These are phyloP conservation scores for Xylariaceae sp. DNA, from an alignment of 2,329 filamentous ascomycete genomes.

Conservation along the genomic window DNA sequence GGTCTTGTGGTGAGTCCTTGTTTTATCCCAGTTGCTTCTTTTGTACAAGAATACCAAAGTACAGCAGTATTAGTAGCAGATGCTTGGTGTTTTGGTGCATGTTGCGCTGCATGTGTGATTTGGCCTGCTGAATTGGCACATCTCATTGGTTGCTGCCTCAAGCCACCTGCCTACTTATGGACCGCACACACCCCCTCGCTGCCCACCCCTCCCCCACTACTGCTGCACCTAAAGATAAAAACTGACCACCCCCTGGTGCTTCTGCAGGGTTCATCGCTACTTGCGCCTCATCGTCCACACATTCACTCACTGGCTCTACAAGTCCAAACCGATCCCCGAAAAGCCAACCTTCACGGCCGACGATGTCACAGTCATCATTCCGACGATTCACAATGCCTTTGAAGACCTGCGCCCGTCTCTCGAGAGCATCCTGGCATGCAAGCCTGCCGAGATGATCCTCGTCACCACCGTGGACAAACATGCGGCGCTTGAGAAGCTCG, in stretches of 20 bases:
- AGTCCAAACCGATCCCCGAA: constrained; percentile 73
- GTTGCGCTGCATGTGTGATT: neutral
- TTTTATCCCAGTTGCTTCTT: neutral
- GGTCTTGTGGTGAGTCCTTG: constrained; percentile 42
- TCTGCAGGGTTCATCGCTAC: constrained; percentile 83
- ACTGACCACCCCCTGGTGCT: constrained; percentile 19
- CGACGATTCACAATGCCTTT: constrained; percentile 82
- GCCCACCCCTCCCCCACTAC: too few species aligned
- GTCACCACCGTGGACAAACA: constrained; percentile 82
- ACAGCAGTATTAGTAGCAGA: too few species aligned
- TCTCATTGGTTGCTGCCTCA: constrained; percentile 12
- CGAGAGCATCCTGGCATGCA: constrained; percentile 65
- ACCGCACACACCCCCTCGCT: too few species aligned
- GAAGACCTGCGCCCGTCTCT: constrained; percentile 79
- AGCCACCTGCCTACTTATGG: too few species aligned
- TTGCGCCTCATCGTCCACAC: constrained; percentile 79
- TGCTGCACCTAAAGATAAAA: constrained; percentile 16
- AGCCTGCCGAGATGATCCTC: constrained; percentile 69
- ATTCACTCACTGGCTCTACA: constrained; percentile 80
- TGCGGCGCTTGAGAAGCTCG: constrained; percentile 61
- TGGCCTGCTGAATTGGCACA: constrained; percentile 2
- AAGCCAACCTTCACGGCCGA: constrained; percentile 73
- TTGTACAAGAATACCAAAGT: too few species aligned
- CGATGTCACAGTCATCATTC: constrained; percentile 91
- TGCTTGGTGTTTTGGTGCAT: neutral